A percentile compares a stretch with the other conserved stretches of the same genome.
phyloP scores from a whole-genome alignment of 441 rosid genomes.

The Flueggea neowawraea region DNA sequence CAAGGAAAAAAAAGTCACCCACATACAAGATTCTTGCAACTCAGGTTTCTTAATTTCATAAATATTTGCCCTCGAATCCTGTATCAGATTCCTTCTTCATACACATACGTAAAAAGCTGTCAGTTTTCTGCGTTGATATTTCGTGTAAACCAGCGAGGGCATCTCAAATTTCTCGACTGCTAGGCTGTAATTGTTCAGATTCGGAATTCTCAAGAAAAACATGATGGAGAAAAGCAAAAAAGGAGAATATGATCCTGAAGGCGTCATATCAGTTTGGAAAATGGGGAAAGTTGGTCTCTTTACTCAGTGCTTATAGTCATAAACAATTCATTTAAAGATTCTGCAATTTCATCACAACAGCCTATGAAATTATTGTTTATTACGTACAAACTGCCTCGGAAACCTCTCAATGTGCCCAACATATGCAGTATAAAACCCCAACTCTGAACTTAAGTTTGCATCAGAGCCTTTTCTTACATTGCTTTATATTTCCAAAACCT shows the following conservation, averaged over 20 bases:
- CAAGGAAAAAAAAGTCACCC: background rate
- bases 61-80: background rate
- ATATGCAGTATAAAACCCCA: too few species aligned
- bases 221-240: background rate
- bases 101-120: background rate
- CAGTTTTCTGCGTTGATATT: too few species aligned
- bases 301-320: too few species aligned
- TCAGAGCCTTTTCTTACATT: background rate
- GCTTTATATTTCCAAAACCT: too few species aligned
- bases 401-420: too few species aligned
- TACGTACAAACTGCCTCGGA: too few species aligned
- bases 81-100: slow-evolving; percentile 26
- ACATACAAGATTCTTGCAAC: background rate
- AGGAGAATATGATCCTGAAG: slow-evolving; percentile 28
- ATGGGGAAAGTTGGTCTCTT: too few species aligned
- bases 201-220: background rate
- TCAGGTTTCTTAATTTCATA: background rate
- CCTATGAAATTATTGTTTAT: too few species aligned
- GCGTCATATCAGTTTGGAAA: slow-evolving; percentile 18
- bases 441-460: too few species aligned
- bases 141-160: too few species aligned
- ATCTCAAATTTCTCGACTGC: background rate
- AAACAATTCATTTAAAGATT: too few species aligned
- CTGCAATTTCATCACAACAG: too few species aligned
- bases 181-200: slow-evolving; percentile 3